Conservation (phyloP, 2,329 filamentous ascomycete species). For the Exophiala spinifera region DNA sequence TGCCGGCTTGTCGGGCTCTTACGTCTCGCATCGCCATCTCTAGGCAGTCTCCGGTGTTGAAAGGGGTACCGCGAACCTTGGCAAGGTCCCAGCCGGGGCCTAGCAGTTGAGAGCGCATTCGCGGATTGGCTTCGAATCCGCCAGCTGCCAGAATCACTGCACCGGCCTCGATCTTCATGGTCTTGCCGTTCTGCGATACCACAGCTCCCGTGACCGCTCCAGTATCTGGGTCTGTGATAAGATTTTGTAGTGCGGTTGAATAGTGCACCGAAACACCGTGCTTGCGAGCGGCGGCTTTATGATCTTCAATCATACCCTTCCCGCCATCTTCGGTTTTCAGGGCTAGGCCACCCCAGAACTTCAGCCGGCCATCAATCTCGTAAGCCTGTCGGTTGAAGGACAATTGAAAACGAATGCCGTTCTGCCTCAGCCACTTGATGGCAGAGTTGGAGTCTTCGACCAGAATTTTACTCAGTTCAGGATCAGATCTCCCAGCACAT, state of each 20-base stretch:
- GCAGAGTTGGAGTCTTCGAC: constrained; percentile 52
- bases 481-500: constrained; percentile 54
- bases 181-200: constrained; percentile 23
- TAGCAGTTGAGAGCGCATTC: constrained; percentile 54
- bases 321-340: constrained; percentile 59
- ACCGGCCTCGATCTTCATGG: neutral
- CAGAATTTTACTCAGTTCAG: constrained; percentile 47
- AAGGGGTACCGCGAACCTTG: constrained; percentile 60
- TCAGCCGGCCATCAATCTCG: constrained; percentile 57
- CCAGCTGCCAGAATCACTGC: constrained; percentile 56
- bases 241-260: constrained; percentile 45
- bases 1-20: constrained; percentile 51
- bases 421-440: constrained; percentile 54
- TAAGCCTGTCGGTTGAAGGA: constrained; percentile 66
- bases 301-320: constrained; percentile 55
- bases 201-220: constrained; percentile 28
- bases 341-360: constrained; percentile 66
- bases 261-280: constrained; percentile 48
- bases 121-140: constrained; percentile 61
- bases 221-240: constrained; percentile 35
- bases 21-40: constrained; percentile 49
- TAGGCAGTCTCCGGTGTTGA: constrained; percentile 61
- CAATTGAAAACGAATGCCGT: constrained; percentile 58
- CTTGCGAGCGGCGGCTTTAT: constrained; percentile 39
- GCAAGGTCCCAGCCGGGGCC: constrained; percentile 63